phyloP scores from a whole-genome alignment of 805 yeast species.

The Jamesozyma hellenica region DNA sequence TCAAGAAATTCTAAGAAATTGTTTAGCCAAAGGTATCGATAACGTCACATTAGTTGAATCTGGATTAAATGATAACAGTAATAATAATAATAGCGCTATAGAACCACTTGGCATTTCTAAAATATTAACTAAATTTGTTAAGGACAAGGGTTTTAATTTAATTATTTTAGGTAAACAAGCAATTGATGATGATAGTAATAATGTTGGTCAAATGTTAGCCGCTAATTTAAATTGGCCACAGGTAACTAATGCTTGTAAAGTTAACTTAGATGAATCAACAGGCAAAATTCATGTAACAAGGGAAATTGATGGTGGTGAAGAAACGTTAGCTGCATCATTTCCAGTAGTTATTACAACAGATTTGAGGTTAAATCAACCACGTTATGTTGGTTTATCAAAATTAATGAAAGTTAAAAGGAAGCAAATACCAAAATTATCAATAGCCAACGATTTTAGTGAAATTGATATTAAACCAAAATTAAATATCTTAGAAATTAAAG shows the following conservation, averaged over 20 bases:
- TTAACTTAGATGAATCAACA: constrained; percentile 47
- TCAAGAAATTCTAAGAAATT: constrained; percentile 79
- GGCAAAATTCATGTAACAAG: constrained; percentile 59
- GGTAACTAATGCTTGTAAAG: constrained; percentile 88
- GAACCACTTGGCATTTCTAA: constrained; percentile 91
- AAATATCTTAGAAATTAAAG: constrained; percentile 62
- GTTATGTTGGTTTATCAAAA: constrained; percentile 92
- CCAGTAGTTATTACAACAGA: constrained; percentile 90
- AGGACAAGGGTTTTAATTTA: constrained; percentile 61
- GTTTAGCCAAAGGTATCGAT: constrained; percentile 93
- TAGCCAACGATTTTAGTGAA: constrained; percentile 56
- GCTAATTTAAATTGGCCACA: constrained; percentile 93
- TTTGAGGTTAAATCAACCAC: constrained; percentile 85
- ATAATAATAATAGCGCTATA: too few relatives aligned
- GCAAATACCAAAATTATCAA: constrained; percentile 62
- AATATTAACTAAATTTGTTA: constrained; percentile 62
- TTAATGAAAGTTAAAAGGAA: constrained; percentile 98
- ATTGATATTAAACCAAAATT: constrained; percentile 49
- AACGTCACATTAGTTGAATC: constrained; percentile 72
- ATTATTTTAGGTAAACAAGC: constrained; percentile 93
- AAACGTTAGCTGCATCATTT: constrained; percentile 61
- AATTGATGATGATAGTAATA: constrained; percentile 89
- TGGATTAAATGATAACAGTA: constrained; percentile 41
- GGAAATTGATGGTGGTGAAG: constrained; percentile 94
- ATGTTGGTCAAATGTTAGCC: constrained; percentile 94